Percentiles rank a stretch among this genome's conserved stretches.
Conservation (phyloP, 371 early-diverging fungal genomes). For the Mortierella sp. region DNA sequence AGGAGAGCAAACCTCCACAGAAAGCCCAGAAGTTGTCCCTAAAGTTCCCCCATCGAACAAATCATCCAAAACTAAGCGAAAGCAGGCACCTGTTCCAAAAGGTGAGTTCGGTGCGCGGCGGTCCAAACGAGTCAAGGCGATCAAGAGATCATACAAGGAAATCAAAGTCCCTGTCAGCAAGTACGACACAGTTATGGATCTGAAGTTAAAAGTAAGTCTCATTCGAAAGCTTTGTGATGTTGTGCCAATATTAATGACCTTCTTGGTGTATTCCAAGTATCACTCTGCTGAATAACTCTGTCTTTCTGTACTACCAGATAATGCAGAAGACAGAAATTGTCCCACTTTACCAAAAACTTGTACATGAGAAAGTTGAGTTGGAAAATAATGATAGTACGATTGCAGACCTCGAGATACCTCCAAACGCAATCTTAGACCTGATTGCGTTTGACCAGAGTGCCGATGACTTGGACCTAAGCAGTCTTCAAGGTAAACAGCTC, state of each 20-base stretch:
- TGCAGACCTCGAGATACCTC: constrained; percentile 34
- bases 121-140: constrained; percentile 32
- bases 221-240: neutral
- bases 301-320: constrained; percentile 23
- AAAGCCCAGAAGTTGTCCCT: neutral
- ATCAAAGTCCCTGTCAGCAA: constrained; percentile 27
- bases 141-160: constrained; percentile 25
- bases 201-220: constrained; percentile 42
- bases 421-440: constrained; percentile 30
- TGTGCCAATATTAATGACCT: neutral
- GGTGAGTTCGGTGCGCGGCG: constrained; percentile 19
- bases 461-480: constrained; percentile 24
- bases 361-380: constrained; percentile 23
- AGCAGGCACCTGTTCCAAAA: neutral
- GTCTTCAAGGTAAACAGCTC: constrained; percentile 24
- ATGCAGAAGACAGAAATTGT: constrained; percentile 46
- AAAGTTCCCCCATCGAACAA: neutral
- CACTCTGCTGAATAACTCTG: neutral
- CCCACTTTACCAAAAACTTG: constrained; percentile 48
- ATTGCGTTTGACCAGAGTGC: constrained; percentile 36
- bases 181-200: constrained; percentile 38
- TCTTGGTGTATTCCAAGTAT: neutral
- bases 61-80: constrained; percentile 12
- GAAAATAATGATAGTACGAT: constrained; percentile 43
- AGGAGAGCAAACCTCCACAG: neutral